Base-by-base conservation (phyloP, 495 filamentous ascomycete species). In the Penicillium subrubescens region DNA sequence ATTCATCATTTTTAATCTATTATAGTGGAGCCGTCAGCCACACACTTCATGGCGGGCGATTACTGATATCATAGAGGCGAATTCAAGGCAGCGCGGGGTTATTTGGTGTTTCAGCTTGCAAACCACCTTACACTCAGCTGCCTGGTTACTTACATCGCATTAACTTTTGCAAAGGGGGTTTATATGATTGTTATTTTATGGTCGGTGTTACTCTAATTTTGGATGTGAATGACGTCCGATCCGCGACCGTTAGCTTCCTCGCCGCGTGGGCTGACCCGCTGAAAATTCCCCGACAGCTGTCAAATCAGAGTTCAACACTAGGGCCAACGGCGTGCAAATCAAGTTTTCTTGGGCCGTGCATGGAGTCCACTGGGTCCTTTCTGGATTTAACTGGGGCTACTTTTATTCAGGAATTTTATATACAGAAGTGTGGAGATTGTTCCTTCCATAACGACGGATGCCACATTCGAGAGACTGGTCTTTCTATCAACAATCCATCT, bases 1-100 rank as follows among this genome's bases (percentile, higher is more conserved):
- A 63, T 71, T 66, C 68, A 71, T 71, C 65, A 71, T 69, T 57
- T 73, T 72, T 72, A 74, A 74, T 74, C 59, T 74, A 74, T 74
- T 70, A 58, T 27, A 64, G 71, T 74, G 71, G 71, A 70, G 69
- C 53, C 65, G 27, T 65, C 71, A 72, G 71, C 71, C 71, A 74
- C 71, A 65, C 67, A 70, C 65, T 67, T 74, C 69, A 72, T 72
- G 55, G 35, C 25, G 10, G 27, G 37, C 60, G 12, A 37, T 37
- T 57, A 43, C 69, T 65, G 71, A 68, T 66, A 72, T 74, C 57
- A 64, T 67, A n/a, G 43, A 54, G 46, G 34, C 34, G 23, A 64
- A 62, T 43, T 67, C 64, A 69, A 64, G 64, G 48, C 55, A 57
- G 52, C 19, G 23, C 17, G 11, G 33, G 41, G 0, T 5, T 41